phyloP scores from a whole-genome alignment of 1,284 basidiomycete genomes.

The Rhodofomes roseus region DNA sequence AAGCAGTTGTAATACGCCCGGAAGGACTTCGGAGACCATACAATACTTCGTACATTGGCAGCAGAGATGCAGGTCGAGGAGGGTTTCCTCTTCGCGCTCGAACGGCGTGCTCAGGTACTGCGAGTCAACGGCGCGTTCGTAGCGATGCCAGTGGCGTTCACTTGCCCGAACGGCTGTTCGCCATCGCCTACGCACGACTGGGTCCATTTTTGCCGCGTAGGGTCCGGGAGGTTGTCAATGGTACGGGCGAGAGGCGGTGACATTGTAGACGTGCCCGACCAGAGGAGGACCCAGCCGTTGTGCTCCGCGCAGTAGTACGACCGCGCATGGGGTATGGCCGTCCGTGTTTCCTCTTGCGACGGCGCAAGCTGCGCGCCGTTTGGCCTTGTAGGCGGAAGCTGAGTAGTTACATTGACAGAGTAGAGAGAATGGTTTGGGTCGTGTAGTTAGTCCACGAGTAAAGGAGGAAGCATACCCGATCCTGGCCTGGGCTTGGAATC shows the following conservation, averaged over 20 bases:
- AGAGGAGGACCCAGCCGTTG: constrained; percentile 74
- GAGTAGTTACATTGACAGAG: constrained; percentile 48
- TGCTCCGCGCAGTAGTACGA: constrained; percentile 78
- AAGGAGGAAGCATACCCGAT: constrained; percentile 61
- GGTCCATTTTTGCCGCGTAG: constrained; percentile 43
- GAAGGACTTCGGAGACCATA: constrained; percentile 62
- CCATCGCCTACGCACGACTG: constrained; percentile 49
- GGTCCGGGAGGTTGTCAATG: constrained; percentile 50
- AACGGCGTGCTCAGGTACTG: constrained; percentile 62
- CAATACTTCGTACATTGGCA: constrained; percentile 77
- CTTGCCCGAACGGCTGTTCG: constrained; percentile 40
- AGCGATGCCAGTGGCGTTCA: constrained; percentile 76
- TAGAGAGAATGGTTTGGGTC: constrained; percentile 67
- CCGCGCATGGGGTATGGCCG: constrained; percentile 71
- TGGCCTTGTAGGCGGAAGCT: constrained; percentile 23
- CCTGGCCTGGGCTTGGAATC: constrained; percentile 51
- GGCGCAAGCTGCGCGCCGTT: constrained; percentile 28
- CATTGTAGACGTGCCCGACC: constrained; percentile 59
- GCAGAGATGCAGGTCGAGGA: constrained; percentile 75
- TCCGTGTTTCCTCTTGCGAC: constrained; percentile 54
- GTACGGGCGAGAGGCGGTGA: constrained; percentile 52
- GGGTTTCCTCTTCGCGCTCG: constrained; percentile 51
- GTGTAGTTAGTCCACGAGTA: constrained; percentile 61
- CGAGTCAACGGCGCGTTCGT: constrained; percentile 63
- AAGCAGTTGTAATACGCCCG: too few relatives aligned